Evolutionary conservation across 179 eudicot genomes (phyloP).

Genomic region (Drosera spatulata): DNA sequence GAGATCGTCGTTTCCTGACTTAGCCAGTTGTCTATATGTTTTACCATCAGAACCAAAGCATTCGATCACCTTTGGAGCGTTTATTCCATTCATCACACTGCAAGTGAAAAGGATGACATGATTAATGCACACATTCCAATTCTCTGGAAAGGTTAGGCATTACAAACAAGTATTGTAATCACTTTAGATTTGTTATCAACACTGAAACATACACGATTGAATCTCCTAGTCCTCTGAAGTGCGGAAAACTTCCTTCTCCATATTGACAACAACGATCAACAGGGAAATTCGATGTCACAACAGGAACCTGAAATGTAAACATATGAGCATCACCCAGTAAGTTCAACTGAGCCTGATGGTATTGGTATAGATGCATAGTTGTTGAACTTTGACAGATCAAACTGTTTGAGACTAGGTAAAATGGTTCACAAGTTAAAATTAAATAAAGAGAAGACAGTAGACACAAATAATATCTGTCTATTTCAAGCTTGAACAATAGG

Average conservation of each 20-base stretch:
- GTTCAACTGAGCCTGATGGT: not conserved
- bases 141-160: not conserved
- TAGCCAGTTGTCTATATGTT: slow-evolving; percentile 87
- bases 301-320: slow-evolving; percentile 64
- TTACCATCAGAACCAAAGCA: slow-evolving; percentile 96
- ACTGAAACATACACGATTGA: slow-evolving; percentile 52
- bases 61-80: slow-evolving; percentile 97
- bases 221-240: slow-evolving; percentile 89
- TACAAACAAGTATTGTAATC: not conserved
- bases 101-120: slow-evolving; percentile 8
- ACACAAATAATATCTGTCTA: too few relatives aligned
- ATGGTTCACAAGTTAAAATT: too few relatives aligned
- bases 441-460: too few relatives aligned
- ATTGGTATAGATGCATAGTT: too few relatives aligned
- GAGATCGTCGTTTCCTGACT: slow-evolving; percentile 98
- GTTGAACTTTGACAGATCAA: too few relatives aligned
- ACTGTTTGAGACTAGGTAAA: too few relatives aligned
- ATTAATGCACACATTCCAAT: not conserved
- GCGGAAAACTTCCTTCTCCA: slow-evolving; percentile 79
- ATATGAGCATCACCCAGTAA: not conserved
- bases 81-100: slow-evolving; percentile 98
- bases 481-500: too few relatives aligned
- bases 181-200: not conserved
- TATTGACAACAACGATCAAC: slow-evolving; percentile 81
- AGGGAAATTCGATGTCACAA: slow-evolving; percentile 72